Percentiles rank a stretch among this genome's conserved stretches.
These are phyloP conservation scores for Mallotus japonicus DNA, from an alignment of 441 rosid genomes.

Conservation along the genomic window DNA sequence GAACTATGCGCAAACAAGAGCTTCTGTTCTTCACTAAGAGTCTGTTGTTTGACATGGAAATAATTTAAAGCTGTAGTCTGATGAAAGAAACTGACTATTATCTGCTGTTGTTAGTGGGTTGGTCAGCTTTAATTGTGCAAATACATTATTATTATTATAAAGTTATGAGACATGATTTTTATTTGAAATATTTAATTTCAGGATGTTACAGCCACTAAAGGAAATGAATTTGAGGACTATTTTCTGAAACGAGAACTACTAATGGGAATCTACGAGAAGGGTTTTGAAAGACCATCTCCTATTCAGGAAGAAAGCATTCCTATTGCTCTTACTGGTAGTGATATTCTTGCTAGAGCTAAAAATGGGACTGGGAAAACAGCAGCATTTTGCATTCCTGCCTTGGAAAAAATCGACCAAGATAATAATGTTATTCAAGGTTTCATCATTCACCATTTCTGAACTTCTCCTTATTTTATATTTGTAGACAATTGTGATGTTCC, in stretches of 20 bases:
- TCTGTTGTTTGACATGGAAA: not conserved
- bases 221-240: constrained; percentile 98
- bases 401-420: constrained; percentile 97
- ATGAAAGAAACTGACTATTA: not conserved
- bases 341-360: constrained; percentile 97
- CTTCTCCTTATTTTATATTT: not conserved
- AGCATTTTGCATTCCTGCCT: constrained; percentile 92
- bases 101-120: not conserved
- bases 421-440: constrained; percentile 92
- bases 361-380: constrained; percentile 99
- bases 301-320: constrained; percentile 99
- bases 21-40: not conserved
- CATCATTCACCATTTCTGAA: not conserved
- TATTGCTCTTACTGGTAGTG: constrained; percentile 96
- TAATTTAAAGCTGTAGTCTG: not conserved
- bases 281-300: constrained; percentile 99
- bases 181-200: constrained; percentile 23
- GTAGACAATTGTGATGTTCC: not conserved
- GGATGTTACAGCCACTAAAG: constrained; percentile 99
- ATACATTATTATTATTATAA: not conserved
- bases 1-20: not conserved
- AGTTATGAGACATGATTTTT: not conserved
- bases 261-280: constrained; percentile 98
- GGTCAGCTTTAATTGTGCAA: constrained; percentile 1
- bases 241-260: constrained; percentile 93